Evolutionary conservation across 306 rosid species (phyloP), one percentile per base, ranked within the genome.

Genomic region (Cucumis hystrix): DNA sequence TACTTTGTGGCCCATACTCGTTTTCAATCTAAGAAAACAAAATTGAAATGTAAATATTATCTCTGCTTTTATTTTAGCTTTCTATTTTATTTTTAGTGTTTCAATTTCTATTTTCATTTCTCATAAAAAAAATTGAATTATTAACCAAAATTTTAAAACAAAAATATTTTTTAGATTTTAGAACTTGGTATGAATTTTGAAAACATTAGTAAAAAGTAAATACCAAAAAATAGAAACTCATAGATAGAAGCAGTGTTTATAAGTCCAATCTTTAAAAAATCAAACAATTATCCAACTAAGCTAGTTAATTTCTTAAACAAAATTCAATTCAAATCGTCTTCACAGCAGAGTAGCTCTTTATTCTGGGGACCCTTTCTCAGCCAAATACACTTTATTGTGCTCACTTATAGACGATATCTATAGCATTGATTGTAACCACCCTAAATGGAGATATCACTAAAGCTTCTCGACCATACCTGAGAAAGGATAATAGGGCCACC

Each of bases 401-500:
- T 43, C 39, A 21, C 35, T 69, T 45, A 15, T 49, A 49, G 25
- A 45, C 8, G 1, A 16, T 25, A 49, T 71, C 41, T 60, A 49
- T 45, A 49, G 21, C 40, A 49, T 47, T 47, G 20, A 43, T 68
- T 41, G 11, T 68, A 15, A 43, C 20, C 55, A n/a, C 8, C n/a
- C 73, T 33, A 67, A 10, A 40, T 67, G 73, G 54, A 40, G 33
- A 40, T 3, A 10, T 67, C 54, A 67, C 51, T 9, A n/a, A 71
- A 47, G 59, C 23, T 71, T 71, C 59, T 52, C 18, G 10, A 73
- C 45, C 76, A 77, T 81, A 92, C 99, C 93, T 95, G 99, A 17
- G 99, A 90, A 80, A 95, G 89, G 83, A 95, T 90, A 21, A 95
- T 90, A 39, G 99, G 99, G 81, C 99, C 99, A 18, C 97, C 97